These are phyloP conservation scores for Septoria linicola DNA, from an alignment of 2,329 filamentous ascomycete genomes.

Conservation along the genomic window DNA sequence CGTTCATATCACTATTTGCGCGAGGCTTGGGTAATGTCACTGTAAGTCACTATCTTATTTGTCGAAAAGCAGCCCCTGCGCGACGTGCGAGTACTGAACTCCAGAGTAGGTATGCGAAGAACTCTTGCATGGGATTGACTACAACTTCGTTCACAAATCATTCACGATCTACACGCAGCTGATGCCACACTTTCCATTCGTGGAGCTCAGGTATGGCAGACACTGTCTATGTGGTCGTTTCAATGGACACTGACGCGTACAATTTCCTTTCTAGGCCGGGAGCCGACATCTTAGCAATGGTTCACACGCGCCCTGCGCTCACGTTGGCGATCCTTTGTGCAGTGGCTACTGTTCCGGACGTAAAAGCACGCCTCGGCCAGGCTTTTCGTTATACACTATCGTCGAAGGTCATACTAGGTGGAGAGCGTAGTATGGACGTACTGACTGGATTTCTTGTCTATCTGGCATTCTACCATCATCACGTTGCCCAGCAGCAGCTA, in stretches of 20 bases:
- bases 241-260: too few species aligned
- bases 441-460: constrained; percentile 30
- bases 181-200: constrained; percentile 28
- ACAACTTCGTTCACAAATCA: constrained; percentile 29
- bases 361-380: constrained; percentile 26
- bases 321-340: constrained; percentile 31
- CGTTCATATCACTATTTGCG: constrained; percentile 28
- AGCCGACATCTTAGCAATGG: constrained; percentile 25
- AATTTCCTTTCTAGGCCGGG: constrained; percentile 5
- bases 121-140: constrained; percentile 29
- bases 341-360: constrained; percentile 25
- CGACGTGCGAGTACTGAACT: constrained; percentile 1
- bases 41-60: constrained; percentile 8
- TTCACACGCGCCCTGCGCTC: constrained; percentile 26
- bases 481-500: constrained; percentile 28
- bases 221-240: too few species aligned
- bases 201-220: constrained; percentile 23
- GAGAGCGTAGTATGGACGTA: constrained; percentile 30
- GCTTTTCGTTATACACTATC: constrained; percentile 32
- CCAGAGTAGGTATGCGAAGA: constrained; percentile 21
- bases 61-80: neutral
- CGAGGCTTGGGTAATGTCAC: constrained; percentile 25
- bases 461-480: constrained; percentile 33
- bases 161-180: constrained; percentile 30
- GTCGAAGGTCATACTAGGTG: constrained; percentile 28